Conservation (phyloP, 345 rosid species). For the Citrus medica region DNA sequence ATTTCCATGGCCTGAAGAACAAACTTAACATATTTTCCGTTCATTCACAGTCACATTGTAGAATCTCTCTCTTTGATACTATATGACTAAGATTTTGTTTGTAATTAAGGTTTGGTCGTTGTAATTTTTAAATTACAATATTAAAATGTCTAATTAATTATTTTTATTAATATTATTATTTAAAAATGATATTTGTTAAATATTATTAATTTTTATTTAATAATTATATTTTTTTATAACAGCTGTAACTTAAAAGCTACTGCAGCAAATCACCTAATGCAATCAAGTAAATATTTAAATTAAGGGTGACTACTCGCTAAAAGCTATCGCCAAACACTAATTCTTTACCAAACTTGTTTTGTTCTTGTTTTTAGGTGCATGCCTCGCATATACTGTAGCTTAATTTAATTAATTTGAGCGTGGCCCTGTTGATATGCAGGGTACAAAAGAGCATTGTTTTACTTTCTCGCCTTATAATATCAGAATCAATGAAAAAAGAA, state of each 20-base stretch:
- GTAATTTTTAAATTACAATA: no score
- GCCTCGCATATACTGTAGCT: neutral
- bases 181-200: no score
- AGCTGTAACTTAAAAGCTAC: no score
- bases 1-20: neutral
- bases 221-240: no score
- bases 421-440: neutral
- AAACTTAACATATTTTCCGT: neutral
- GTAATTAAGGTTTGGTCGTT: accelerated
- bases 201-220: no score
- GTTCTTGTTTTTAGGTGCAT: neutral
- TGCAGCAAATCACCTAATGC: neutral
- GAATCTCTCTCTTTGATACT: accelerated
- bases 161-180: no score
- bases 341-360: neutral
- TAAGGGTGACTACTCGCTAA: neutral
- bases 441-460: neutral
- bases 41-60: neutral
- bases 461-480: neutral
- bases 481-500: neutral
- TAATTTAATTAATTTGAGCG: neutral
- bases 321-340: neutral
- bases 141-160: no score
- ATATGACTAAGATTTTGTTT: no score
- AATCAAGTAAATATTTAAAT: neutral